Base-by-base conservation (phyloP, 495 filamentous ascomycete genomes). In the Penicillium cosmopolitanum region DNA sequence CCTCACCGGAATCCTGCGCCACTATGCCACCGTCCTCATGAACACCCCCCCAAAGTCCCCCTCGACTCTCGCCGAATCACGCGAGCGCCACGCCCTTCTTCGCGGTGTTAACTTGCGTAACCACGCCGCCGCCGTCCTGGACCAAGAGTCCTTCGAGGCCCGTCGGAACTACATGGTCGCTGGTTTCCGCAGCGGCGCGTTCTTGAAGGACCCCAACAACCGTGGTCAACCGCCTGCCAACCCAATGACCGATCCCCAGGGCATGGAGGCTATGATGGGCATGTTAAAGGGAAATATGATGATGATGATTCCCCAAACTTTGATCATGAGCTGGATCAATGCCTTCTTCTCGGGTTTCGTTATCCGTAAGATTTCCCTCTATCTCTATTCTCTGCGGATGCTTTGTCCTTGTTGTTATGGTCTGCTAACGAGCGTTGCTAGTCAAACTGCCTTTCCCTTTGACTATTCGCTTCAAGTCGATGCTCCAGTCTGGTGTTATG, bases 301-400 rank as follows among this genome's bases (percentile, higher is more conserved):
- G 63, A 98, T 97, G 95, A 98, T 98, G 83, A 92, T 98, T 42
- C 96, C 95, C 48, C 96, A 98, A 73, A 98, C 93, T 4, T 74
- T 98, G 73, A 98, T 98, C 62, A 98, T 98, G 95, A 92, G 95
- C 53, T 98, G 95, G 95, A 97, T 98, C 66, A 98, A 98, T 80
- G 92, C 95, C 0, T 98, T 98, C 73, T 98, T 98, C 67, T 92
- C 90, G 43, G 95, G 95, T 19, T 98, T 96, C 73, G 95, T 98
- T 40, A 96, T 98, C 47, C 90, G 93, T 96, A 79, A 57, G 89
- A 21, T 84, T 40, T 15, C 40, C 33, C 11, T 57, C 28, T 18
- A n/a, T 19, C n/a, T n/a, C n/a, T n/a, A n/a, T 36, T 50, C 33
- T 56, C 28, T 35, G n/a, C 23, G 51, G 21, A 40, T n/a, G 5